A percentile compares a stretch with the other conserved stretches of the same genome.
phyloP scores from a whole-genome alignment of 345 rosid species.

The Salix purpurea region DNA sequence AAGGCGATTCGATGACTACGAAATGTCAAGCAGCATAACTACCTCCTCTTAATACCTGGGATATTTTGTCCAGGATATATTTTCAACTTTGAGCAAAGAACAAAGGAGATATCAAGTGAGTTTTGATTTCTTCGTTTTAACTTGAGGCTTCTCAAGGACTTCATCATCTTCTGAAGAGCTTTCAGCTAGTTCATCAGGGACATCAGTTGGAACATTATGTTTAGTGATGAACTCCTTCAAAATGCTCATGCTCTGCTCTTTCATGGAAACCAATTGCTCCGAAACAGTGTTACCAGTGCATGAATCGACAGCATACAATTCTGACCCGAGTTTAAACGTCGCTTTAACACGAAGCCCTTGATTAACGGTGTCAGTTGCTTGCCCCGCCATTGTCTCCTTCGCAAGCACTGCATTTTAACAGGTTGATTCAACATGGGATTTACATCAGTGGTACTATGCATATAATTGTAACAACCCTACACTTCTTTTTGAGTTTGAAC shows the following conservation, averaged over 20 bases:
- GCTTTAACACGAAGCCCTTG: slow-evolving; percentile 40
- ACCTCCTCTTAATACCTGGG: too few relatives aligned
- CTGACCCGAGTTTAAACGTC: slow-evolving; percentile 59
- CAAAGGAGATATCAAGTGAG: slow-evolving; percentile 29
- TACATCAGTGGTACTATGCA: too few relatives aligned
- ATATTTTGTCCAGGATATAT: too few relatives aligned
- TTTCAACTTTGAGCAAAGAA: not conserved
- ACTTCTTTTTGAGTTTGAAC: too few relatives aligned
- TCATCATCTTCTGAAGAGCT: slow-evolving; percentile 54
- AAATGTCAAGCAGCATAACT: too few relatives aligned
- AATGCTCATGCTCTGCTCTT: slow-evolving; percentile 68
- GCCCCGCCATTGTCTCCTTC: slow-evolving; percentile 43
- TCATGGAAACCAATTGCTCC: slow-evolving; percentile 66
- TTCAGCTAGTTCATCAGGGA: slow-evolving; percentile 62
- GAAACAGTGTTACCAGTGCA: slow-evolving; percentile 38
- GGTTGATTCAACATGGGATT: not conserved
- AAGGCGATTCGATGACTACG: too few relatives aligned
- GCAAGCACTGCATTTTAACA: slow-evolving; percentile 5
- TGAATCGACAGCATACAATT: slow-evolving; percentile 41
- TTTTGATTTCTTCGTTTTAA: slow-evolving; percentile 64
- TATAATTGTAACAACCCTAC: too few relatives aligned
- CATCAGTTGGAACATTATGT: slow-evolving; percentile 71
- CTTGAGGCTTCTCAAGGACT: slow-evolving; percentile 29
- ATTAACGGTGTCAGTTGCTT: slow-evolving; percentile 23
- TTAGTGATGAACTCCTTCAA: slow-evolving; percentile 79